Evolutionary conservation across 306 rosid genomes (phyloP).

Genomic region (Heteromeles arbutifolia): DNA sequence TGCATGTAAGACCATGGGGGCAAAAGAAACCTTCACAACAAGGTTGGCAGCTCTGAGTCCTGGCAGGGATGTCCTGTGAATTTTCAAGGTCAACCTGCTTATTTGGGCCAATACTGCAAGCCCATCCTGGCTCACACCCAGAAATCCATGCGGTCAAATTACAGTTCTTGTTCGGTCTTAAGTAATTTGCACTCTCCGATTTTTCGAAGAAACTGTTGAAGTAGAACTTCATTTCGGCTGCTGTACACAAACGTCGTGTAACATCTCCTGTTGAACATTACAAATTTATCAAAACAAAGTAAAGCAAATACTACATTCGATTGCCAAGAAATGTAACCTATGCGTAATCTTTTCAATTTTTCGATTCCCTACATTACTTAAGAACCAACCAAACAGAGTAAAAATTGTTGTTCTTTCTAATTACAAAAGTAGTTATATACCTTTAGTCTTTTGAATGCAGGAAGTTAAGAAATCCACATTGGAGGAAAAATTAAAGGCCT

Average conservation of each 20-base stretch:
- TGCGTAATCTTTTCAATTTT: neutral
- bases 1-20: constrained; percentile 93
- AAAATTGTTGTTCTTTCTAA: constrained; percentile 2
- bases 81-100: constrained; percentile 53
- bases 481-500: constrained; percentile 74
- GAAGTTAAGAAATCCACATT: constrained; percentile 72
- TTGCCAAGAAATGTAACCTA: neutral
- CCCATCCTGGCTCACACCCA: constrained; percentile 99
- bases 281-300: neutral
- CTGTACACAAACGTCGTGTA: constrained; percentile 66
- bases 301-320: constrained; percentile 1
- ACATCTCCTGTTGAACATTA: constrained; percentile 60
- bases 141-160: constrained; percentile 87
- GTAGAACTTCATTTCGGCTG: constrained; percentile 73
- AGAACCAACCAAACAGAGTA: neutral
- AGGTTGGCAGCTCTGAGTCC: constrained; percentile 67
- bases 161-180: constrained; percentile 82
- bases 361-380: neutral
- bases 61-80: constrained; percentile 61
- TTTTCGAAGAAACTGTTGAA: constrained; percentile 50
- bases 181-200: constrained; percentile 42
- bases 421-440: constrained; percentile 29
- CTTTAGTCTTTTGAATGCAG: constrained; percentile 67
- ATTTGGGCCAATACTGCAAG: constrained; percentile 50
- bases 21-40: constrained; percentile 97